Percentiles rank a stretch among this genome's conserved stretches.
Conservation (phyloP, 225 moss, liverwort and hornwort genomes). For the Marchantia paleacea region DNA sequence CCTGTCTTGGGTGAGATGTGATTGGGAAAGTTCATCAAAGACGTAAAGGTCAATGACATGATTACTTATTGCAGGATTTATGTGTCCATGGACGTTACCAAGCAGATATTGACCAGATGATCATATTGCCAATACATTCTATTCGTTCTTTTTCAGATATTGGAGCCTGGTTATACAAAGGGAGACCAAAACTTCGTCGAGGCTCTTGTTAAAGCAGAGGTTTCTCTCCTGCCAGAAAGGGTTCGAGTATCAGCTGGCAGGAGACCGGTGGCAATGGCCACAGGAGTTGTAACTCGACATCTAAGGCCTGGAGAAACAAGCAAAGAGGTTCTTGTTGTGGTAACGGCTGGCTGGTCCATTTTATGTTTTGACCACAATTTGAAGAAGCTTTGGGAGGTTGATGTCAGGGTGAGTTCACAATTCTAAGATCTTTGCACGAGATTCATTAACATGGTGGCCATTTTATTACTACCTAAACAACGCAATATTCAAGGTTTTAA, state of each 20-base stretch:
- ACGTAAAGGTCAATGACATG: not conserved
- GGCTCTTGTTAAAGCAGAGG: slow-evolving; percentile 76
- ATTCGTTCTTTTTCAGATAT: slow-evolving; percentile 37
- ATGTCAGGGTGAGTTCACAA: slow-evolving; percentile 54
- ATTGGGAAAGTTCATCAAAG: not conserved
- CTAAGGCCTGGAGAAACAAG: slow-evolving; percentile 49
- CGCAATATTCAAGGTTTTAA: not conserved
- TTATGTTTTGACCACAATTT: slow-evolving; percentile 95
- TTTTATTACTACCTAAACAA: too few relatives aligned
- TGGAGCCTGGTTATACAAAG: slow-evolving; percentile 66
- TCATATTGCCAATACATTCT: not conserved
- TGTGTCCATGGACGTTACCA: not conserved
- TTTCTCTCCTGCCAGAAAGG: slow-evolving; percentile 79
- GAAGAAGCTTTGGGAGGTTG: slow-evolving; percentile 81
- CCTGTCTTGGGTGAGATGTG: not conserved
- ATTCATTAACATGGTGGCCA: too few relatives aligned
- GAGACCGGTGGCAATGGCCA: slow-evolving; percentile 83
- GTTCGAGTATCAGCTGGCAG: slow-evolving; percentile 80
- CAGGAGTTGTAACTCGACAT: slow-evolving; percentile 60
- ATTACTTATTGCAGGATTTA: not conserved
- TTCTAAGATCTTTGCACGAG: not conserved
- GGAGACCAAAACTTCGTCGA: slow-evolving; percentile 70
- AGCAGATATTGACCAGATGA: not conserved
- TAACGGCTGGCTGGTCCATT: slow-evolving; percentile 84
- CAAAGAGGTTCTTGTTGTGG: slow-evolving; percentile 87